Base-by-base conservation (phyloP, 192 early-diverging fungal genomes). In the Cetraspora pellucida region DNA sequence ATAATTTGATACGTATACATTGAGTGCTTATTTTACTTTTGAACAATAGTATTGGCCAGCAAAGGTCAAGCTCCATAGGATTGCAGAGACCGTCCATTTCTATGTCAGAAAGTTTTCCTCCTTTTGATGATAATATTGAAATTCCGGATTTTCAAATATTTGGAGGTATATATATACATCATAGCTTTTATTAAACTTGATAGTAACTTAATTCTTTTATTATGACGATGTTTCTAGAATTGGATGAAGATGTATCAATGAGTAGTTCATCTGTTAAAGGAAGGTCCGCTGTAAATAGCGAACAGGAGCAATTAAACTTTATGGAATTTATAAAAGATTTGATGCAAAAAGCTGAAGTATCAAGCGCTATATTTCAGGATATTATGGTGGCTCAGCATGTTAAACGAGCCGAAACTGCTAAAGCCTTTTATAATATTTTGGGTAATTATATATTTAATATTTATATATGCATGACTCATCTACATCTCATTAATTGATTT, bases 371-470 rank as follows among this genome's bases (percentile, higher is more conserved):
- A 44, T 45, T 65, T 44, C 63, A 65, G n/a, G 63, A 65, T 21
- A 65, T 65, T n/a, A 65, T 65, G 63, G 31, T 37, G 43, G 37
- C 63, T 45, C 63, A 65, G 21, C 63, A 21, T 44, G 31, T 65
- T 65, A 50, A n/a, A 71, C 46, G 49, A 54, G 10, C 25, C 16
- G 49, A 47, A 19, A 45, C 49, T 3, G 47, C 68, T 3, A 71
- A 46, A 37, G 23, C 17, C 10, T 71, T 71, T 71, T 47, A 54
- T 52, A 27, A 71, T 27, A 71, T 71, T 23, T 71, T 71, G 27
- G 68, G 68, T 71, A 70, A 47, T 19, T 54, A 71, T 30, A 30
- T 14, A 28, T 11, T 11, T 52, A 30, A 16, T 52, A 23, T 11
- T 37, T 17, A 31, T 64, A 31, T 19, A 4, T 65, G 37, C 13